Evolutionary conservation across 1,139 yeast species (phyloP).

Genomic region (Zygosaccharomyces sapae): DNA sequence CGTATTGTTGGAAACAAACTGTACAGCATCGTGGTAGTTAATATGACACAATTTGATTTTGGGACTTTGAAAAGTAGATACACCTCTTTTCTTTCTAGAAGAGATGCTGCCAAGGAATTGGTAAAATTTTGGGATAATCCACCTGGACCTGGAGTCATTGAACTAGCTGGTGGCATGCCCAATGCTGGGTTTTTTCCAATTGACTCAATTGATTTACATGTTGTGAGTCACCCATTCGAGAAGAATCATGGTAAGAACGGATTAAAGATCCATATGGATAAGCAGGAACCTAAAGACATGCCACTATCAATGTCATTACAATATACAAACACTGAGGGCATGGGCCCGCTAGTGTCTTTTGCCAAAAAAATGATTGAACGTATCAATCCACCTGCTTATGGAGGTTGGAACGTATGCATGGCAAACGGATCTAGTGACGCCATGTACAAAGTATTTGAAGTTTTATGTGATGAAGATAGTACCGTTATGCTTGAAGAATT

Average conservation of each 20-base stretch:
- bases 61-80: constrained; percentile 18
- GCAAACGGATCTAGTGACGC: constrained; percentile 70
- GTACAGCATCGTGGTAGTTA: neutral
- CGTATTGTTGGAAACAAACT: neutral
- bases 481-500: constrained; percentile 60
- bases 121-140: constrained; percentile 29
- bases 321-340: constrained; percentile 45
- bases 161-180: constrained; percentile 55
- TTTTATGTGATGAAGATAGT: constrained; percentile 51
- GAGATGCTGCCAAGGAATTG: constrained; percentile 21
- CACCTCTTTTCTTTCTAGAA: constrained; percentile 22
- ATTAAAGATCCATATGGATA: constrained; percentile 6
- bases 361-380: constrained; percentile 41
- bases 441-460: constrained; percentile 54
- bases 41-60: constrained; percentile 7
- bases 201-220: constrained; percentile 46
- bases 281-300: constrained; percentile 32
- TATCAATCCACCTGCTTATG: constrained; percentile 48
- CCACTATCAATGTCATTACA: constrained; percentile 50
- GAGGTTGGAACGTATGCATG: constrained; percentile 49
- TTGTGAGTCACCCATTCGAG: constrained; percentile 37
- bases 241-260: constrained; percentile 6
- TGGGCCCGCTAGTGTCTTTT: constrained; percentile 43
- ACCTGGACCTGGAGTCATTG: constrained; percentile 45
- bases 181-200: constrained; percentile 58